Conservation (phyloP, 2,329 filamentous ascomycete genomes). For the Dendrostoma leiphaemia region DNA sequence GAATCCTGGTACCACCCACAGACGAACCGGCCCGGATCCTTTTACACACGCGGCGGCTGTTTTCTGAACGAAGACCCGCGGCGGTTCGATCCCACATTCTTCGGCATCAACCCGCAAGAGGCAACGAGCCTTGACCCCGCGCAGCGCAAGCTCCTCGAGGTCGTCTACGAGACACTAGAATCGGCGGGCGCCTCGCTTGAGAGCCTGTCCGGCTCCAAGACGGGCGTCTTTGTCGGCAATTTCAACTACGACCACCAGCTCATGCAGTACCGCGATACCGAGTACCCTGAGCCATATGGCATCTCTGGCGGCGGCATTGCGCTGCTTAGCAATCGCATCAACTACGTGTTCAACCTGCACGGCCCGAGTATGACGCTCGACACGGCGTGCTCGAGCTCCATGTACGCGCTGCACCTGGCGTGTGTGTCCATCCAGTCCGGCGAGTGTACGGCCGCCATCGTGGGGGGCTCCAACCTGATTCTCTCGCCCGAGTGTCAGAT, state of each 20-base stretch:
- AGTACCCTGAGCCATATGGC: no score
- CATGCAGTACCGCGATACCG: neutral
- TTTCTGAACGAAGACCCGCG: conserved; percentile 27
- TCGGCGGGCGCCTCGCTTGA: neutral
- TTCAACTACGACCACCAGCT: neutral
- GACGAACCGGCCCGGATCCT: no score
- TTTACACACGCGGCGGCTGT: conserved; percentile 28
- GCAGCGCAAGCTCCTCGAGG: conserved; percentile 33
- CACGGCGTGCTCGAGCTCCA: conserved; percentile 32
- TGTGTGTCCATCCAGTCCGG: conserved; percentile 27
- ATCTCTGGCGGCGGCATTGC: neutral
- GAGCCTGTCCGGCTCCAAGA: neutral
- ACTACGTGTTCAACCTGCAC: neutral
- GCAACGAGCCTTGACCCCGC: conserved; percentile 29
- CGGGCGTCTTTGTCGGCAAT: neutral
- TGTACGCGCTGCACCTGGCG: conserved; percentile 32
- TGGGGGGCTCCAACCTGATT: neutral
- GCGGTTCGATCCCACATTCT: conserved; percentile 28
- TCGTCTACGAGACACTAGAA: conserved; percentile 23
- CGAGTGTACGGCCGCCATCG: conserved; percentile 23
- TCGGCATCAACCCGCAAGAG: conserved; percentile 28
- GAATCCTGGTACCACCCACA: no score
- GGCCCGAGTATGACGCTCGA: conserved; percentile 20
- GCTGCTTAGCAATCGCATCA: neutral
- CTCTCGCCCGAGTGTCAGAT: conserved; percentile 25